Evolutionary conservation across 2,329 filamentous ascomycete genomes (phyloP).

Genomic region (Hypoxylon sp.): DNA sequence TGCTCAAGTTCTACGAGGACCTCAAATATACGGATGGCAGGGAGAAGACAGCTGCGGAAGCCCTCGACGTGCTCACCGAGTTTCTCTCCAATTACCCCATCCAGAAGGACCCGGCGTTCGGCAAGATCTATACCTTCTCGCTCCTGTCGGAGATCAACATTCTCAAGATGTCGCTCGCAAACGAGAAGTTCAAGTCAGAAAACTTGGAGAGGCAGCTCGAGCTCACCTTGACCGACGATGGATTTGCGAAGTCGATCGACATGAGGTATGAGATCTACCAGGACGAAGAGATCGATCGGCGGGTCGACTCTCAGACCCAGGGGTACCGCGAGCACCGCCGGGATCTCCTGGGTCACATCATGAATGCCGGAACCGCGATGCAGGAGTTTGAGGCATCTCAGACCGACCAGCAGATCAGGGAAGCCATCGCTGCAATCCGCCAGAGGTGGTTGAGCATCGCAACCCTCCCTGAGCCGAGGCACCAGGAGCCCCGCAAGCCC

Average conservation of each 20-base stretch:
- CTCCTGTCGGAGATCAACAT: too few relatives aligned
- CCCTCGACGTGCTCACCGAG: not conserved
- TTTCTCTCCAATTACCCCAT: not conserved
- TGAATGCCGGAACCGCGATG: not conserved
- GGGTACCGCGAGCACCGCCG: constrained; percentile 33
- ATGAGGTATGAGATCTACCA: constrained; percentile 12
- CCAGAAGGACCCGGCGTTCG: too few relatives aligned
- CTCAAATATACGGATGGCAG: constrained; percentile 4
- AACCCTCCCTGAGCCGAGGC: constrained; percentile 2
- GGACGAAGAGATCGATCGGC: constrained; percentile 28
- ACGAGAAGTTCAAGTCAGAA: not conserved
- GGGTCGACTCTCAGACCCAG: constrained; percentile 28
- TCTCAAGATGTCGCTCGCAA: not conserved
- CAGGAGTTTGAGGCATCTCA: too few relatives aligned
- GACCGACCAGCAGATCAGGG: too few relatives aligned
- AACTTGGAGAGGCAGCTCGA: constrained; percentile 13
- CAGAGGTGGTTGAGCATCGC: not conserved
- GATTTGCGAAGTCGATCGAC: constrained; percentile 9
- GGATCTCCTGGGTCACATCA: constrained; percentile 22
- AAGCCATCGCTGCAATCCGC: not conserved
- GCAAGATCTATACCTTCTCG: too few relatives aligned
- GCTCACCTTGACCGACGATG: constrained; percentile 12
- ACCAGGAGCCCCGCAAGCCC: not conserved
- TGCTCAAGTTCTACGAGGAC: constrained; percentile 4
- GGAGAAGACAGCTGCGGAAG: not conserved